Evolutionary conservation across 108 stramenopile genomes (phyloP).

Genomic region (Discostella pseudostelligera): DNA sequence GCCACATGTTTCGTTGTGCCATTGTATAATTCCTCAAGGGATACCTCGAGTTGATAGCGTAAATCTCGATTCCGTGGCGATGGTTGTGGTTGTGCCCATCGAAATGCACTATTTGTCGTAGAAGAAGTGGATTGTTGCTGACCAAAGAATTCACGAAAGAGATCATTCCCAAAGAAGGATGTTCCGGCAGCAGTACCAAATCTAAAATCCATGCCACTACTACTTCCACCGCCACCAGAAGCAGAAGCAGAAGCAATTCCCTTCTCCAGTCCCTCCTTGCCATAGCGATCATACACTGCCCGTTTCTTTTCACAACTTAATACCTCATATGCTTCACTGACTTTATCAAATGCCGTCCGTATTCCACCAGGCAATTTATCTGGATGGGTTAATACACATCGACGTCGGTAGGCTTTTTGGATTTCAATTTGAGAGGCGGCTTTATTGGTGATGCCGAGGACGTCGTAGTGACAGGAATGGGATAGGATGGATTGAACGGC

Average conservation of each 20-base stretch:
- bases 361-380: constrained; percentile 84
- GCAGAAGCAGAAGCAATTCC: constrained; percentile 9
- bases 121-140: constrained; percentile 13
- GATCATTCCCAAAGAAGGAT: constrained; percentile 23
- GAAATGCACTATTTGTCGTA: background rate
- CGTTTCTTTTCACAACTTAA: constrained; percentile 88
- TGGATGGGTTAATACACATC: constrained; percentile 89
- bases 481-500: constrained; percentile 29
- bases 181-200: constrained; percentile 15
- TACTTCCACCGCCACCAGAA: constrained; percentile 19
- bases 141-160: constrained; percentile 34
- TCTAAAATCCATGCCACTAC: constrained; percentile 32
- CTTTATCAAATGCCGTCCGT: constrained; percentile 88
- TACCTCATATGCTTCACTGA: constrained; percentile 93
- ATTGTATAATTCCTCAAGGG: constrained; percentile 79
- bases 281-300: constrained; percentile 90
- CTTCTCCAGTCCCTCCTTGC: constrained; percentile 59
- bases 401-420: constrained; percentile 90
- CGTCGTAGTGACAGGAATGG: constrained; percentile 33
- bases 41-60: constrained; percentile 72
- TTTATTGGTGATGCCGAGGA: constrained; percentile 29
- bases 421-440: constrained; percentile 44
- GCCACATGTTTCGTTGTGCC: constrained; percentile 55
- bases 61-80: constrained; percentile 56
- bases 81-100: background rate